phyloP scores from a whole-genome alignment of 2,329 filamentous ascomycete species.

The Drechslerella dactyloides region DNA sequence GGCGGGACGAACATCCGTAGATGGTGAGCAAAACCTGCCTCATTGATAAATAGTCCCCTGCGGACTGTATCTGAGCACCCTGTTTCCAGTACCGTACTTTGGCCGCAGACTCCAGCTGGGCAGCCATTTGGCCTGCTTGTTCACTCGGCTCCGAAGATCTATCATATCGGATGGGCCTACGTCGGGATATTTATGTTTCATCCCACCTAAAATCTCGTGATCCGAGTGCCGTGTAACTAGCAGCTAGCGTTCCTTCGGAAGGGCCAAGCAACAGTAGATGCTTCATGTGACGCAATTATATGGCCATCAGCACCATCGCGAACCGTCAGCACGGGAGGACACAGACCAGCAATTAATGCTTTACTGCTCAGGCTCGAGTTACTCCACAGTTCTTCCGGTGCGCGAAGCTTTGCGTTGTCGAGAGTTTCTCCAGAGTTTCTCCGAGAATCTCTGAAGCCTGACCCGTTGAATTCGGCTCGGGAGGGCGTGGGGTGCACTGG shows the following conservation, averaged over 20 bases:
- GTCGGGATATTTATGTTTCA: conserved; percentile 1
- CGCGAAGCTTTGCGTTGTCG: conserved; percentile 26
- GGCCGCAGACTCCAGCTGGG: not conserved
- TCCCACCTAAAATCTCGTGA: conserved; percentile 18
- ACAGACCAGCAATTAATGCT: conserved; percentile 9
- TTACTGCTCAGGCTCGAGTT: conserved; percentile 9
- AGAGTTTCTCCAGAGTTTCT: conserved; percentile 44
- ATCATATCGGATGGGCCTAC: not conserved
- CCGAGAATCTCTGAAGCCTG: conserved; percentile 24
- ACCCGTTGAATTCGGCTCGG: not conserved
- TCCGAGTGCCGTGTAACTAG: not conserved
- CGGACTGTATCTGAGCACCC: not conserved
- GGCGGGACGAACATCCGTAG: conserved; percentile 39
- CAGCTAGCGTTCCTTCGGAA: conserved; percentile 15
- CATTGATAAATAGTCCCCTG: not conserved
- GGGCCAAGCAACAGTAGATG: not conserved
- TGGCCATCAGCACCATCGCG: conserved; percentile 21
- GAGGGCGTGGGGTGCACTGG: conserved; percentile 33
- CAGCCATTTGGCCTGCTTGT: not conserved
- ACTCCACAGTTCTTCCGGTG: conserved; percentile 40
- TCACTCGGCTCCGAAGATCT: not conserved
- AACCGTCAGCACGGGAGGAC: conserved; percentile 8
- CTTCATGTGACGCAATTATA: conserved; percentile 30
- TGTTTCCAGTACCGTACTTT: not conserved
- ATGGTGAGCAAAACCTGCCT: not conserved